Base-by-base conservation (phyloP, 1,139 yeast genomes). In the Geotrichum macrosporum region DNA sequence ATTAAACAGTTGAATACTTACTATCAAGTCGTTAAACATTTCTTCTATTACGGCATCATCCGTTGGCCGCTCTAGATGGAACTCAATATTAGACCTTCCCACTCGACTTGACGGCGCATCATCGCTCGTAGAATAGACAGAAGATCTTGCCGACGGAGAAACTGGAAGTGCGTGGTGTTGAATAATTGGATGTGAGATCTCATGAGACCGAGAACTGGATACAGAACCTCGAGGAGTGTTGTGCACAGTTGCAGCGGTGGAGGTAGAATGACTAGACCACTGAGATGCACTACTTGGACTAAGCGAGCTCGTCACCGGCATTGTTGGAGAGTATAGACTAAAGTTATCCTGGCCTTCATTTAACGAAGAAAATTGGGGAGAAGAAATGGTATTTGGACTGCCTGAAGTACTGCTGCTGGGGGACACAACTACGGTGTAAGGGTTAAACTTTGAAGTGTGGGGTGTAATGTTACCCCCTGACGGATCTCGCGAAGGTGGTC, bases 11-110 rank as follows among this genome's bases (percentile, higher is more conserved):
- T 13, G 6, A 19, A 16, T 16, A 44, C 57, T 35, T 50, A 57
- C 58, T 63, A 69, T 63, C 39, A 67, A 53, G 16, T 63, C 67
- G 30, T 59, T 51, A 52, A 69, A 70, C 63, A 64, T 58, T 24
- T 53, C 57, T 37, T 69, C 66, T n/a, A 69, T 60, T 13, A 58
- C 57, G 1, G 52, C 55, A 42, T 64, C 66, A 39, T 58, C 60
- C 24, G 57, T 55, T 4, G 70, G 68, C 45, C 43, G 48, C 45
- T 36, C 48, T 12, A 44, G 40, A 13, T 35, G 26, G 16, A 38
- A 44, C 2, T 44, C 48, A 6, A 27, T 26, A 5, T 13, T 18
- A 18, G 48, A 33, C 18, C 33, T 44, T 24, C 35, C 35, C 5
- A 39, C 21, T 10, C 37, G n/a, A 6, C 6, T n/a, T 6, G 37